A percentile compares a stretch with the other conserved stretches of the same genome.
These are phyloP conservation scores for Triticum dicoccoides DNA, from an alignment of 176 grass and related monocot species.

Conservation along the genomic window DNA sequence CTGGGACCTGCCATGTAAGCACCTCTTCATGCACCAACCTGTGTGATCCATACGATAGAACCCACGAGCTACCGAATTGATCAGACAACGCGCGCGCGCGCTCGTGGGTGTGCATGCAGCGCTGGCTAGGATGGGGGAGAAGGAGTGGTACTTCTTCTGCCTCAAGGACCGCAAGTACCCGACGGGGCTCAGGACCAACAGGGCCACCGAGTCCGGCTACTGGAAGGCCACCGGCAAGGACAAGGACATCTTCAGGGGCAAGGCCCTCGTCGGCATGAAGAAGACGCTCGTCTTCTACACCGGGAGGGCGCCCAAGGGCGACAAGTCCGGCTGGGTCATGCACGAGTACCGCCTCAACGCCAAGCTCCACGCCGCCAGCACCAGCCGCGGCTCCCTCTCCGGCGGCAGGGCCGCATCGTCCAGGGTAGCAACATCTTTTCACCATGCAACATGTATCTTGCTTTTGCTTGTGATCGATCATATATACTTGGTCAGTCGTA, in stretches of 20 bases:
- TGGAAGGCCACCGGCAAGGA: slow-evolving; percentile 93
- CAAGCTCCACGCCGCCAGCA: slow-evolving; percentile 37
- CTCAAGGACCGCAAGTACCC: slow-evolving; percentile 84
- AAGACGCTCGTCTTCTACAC: slow-evolving; percentile 97
- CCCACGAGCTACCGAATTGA: neutral
- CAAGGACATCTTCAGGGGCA: slow-evolving; percentile 57
- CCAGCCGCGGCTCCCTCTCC: slow-evolving; percentile 4
- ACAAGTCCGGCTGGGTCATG: slow-evolving; percentile 82
- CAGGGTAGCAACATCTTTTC: slow-evolving; percentile 22
- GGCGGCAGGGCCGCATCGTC: slow-evolving; percentile 11
- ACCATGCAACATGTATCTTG: neutral
- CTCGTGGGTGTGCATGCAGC: slow-evolving; percentile 5
- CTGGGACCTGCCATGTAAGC: slow-evolving; percentile 78
- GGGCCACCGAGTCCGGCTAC: slow-evolving; percentile 71
- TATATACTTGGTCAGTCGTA: neutral
- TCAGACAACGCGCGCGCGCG: no score
- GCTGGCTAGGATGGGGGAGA: slow-evolving; percentile 72
- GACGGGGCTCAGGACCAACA: slow-evolving; percentile 71
- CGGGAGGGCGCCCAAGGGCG: slow-evolving; percentile 76
- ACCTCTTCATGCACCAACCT: neutral
- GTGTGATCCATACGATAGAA: neutral
- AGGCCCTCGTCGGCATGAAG: slow-evolving; percentile 76
- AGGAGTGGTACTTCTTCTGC: slow-evolving; percentile 94
- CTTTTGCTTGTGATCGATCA: neutral
- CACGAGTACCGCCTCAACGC: slow-evolving; percentile 70